phyloP scores from a whole-genome alignment of 441 rosid genomes.

The Arabidopsis lyrata region DNA sequence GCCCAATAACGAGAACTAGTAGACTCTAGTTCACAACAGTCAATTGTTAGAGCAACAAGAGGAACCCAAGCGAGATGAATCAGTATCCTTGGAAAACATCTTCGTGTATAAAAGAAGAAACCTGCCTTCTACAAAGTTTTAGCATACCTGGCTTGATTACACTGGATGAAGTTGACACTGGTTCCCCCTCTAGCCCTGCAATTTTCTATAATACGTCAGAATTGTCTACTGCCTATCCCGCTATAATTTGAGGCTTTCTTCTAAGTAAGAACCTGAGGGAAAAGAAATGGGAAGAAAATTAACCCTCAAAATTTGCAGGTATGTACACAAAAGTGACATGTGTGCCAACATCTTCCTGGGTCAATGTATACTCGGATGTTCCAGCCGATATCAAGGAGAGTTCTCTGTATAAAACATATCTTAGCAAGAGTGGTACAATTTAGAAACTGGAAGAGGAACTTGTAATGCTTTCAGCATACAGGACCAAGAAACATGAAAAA shows the following conservation, averaged over 20 bases:
- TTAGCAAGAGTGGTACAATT: slow-evolving; percentile 11
- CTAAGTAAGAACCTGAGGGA: slow-evolving; percentile 16
- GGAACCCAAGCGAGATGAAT: slow-evolving; percentile 18
- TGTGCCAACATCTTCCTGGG: slow-evolving; percentile 89
- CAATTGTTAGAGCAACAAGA: slow-evolving; percentile 12
- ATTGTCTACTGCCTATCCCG: slow-evolving; percentile 16
- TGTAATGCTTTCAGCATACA: slow-evolving; percentile 14
- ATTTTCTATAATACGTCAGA: slow-evolving; percentile 32
- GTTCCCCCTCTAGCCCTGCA: slow-evolving; percentile 96
- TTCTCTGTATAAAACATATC: slow-evolving; percentile 61
- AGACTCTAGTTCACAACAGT: slow-evolving; percentile 24
- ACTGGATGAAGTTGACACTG: slow-evolving; percentile 67
- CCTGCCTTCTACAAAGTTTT: slow-evolving; percentile 16
- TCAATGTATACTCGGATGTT: slow-evolving; percentile 83
- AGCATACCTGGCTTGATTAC: slow-evolving; percentile 83
- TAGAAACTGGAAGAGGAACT: slow-evolving; percentile 12
- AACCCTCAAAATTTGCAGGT: slow-evolving; percentile 98
- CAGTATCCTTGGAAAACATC: slow-evolving; percentile 15
- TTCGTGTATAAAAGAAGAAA: slow-evolving; percentile 15
- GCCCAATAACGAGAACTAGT: slow-evolving; percentile 23
- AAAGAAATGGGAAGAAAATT: slow-evolving; percentile 36
- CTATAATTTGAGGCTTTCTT: slow-evolving; percentile 17
- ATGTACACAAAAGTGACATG: slow-evolving; percentile 80
- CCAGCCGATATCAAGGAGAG: slow-evolving; percentile 71
- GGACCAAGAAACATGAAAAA: slow-evolving; percentile 11